phyloP scores from a whole-genome alignment of 768 basidiomycete genomes.

The Crassisporium funariophilum region DNA sequence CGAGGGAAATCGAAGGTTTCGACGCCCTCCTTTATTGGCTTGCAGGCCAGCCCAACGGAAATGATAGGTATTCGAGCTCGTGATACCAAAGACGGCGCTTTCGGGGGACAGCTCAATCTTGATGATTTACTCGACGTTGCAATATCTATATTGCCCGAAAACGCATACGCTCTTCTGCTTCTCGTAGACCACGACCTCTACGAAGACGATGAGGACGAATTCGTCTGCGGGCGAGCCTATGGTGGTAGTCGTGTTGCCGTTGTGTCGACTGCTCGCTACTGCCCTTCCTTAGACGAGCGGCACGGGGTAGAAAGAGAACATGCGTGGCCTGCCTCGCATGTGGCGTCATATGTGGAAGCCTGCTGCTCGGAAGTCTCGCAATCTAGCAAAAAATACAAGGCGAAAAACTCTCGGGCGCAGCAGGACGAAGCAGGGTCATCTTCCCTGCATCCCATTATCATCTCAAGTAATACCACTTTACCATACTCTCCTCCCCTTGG shows the following conservation, averaged over 20 bases:
- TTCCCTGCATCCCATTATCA: no score
- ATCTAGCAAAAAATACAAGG: slow-evolving; percentile 14
- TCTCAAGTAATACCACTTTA: no score
- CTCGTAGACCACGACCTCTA: slow-evolving; percentile 38
- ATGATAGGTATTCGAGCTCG: slow-evolving; percentile 35
- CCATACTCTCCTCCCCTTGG: no score
- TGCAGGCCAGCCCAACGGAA: slow-evolving; percentile 31
- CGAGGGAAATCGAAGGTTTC: slow-evolving; percentile 7
- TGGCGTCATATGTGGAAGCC: slow-evolving; percentile 24
- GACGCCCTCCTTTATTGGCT: slow-evolving; percentile 31
- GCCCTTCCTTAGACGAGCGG: slow-evolving; percentile 31
- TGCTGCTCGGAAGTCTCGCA: slow-evolving; percentile 11
- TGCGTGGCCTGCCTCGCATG: slow-evolving; percentile 41
- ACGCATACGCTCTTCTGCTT: slow-evolving; percentile 37
- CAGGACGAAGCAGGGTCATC: neutral
- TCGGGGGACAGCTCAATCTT: slow-evolving; percentile 34
- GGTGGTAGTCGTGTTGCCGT: slow-evolving; percentile 42
- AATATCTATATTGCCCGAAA: slow-evolving; percentile 32
- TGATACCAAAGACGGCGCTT: slow-evolving; percentile 26
- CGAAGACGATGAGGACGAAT: slow-evolving; percentile 36
- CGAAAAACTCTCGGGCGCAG: slow-evolving; percentile 2
- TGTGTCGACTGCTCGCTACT: slow-evolving; percentile 36
- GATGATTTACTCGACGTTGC: slow-evolving; percentile 39
- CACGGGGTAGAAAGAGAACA: slow-evolving; percentile 33
- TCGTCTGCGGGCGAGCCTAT: slow-evolving; percentile 42